A percentile compares a stretch with the other conserved stretches of the same genome.
Conservation (phyloP, 1,284 basidiomycete genomes). For the Cutaneotrichosporon cavernicola region DNA sequence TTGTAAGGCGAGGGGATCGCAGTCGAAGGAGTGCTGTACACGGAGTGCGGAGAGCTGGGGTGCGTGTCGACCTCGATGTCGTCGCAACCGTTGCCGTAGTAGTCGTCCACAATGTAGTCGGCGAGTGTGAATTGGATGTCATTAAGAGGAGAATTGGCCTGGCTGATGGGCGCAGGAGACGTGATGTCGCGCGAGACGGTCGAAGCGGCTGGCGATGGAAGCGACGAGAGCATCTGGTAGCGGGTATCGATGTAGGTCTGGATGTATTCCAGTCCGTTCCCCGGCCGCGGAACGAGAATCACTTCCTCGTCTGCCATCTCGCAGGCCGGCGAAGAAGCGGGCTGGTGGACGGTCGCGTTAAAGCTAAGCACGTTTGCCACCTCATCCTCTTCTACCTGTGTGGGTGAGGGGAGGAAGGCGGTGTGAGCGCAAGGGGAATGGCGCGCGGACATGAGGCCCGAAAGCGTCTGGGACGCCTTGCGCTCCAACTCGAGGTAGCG, state of each 20-base stretch:
- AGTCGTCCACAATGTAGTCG: neutral
- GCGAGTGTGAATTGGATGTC: neutral
- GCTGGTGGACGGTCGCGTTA: neutral
- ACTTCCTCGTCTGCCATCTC: slow-evolving; percentile 7
- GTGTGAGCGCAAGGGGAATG: neutral
- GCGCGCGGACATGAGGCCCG: neutral
- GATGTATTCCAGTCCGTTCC: neutral
- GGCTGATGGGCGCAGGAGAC: slow-evolving; percentile 11
- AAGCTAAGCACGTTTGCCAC: neutral
- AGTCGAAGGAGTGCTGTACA: slow-evolving; percentile 7
- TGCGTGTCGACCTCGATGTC: slow-evolving; percentile 1
- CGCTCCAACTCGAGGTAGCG: neutral
- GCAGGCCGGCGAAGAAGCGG: neutral
- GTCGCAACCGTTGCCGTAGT: neutral
- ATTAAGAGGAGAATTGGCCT: slow-evolving; percentile 8
- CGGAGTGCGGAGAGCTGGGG: slow-evolving; percentile 1
- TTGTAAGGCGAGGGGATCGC: slow-evolving; percentile 11
- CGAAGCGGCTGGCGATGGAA: neutral
- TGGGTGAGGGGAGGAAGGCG: neutral
- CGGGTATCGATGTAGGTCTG: neutral
- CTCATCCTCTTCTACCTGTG: neutral
- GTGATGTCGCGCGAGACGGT: neutral
- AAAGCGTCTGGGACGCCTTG: neutral
- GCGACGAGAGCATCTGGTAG: neutral
- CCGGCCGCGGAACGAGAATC: slow-evolving; percentile 4